Percentiles rank a stretch among this genome's conserved stretches.
Evolutionary conservation across 495 filamentous ascomycete genomes (phyloP).

Genomic region (Hypomontagnella monticulosa): DNA sequence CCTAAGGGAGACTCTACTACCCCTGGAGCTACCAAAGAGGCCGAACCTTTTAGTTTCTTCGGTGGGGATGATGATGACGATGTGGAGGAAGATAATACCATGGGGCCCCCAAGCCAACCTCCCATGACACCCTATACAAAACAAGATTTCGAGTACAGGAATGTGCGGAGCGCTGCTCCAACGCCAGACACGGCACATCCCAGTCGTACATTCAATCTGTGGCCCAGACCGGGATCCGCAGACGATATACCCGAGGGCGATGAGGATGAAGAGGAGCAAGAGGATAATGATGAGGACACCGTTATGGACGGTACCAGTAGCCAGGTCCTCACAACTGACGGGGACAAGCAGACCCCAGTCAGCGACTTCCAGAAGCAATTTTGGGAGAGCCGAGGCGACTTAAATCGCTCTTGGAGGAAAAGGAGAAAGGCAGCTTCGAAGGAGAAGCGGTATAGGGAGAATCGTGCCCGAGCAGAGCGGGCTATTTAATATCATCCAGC

Average conservation of each 20-base stretch:
- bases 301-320: constrained; percentile 46
- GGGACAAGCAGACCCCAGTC: constrained; percentile 40
- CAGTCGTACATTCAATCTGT: constrained; percentile 62
- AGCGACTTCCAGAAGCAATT: constrained; percentile 90
- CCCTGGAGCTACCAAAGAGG: constrained; percentile 28
- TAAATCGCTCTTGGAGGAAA: constrained; percentile 92
- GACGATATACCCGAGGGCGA: constrained; percentile 51
- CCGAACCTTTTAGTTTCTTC: constrained; percentile 62
- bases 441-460: constrained; percentile 87
- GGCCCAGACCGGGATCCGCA: constrained; percentile 50
- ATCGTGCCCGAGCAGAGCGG: constrained; percentile 67
- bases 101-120: constrained; percentile 45
- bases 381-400: constrained; percentile 88
- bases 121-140: constrained; percentile 85
- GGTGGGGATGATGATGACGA: constrained; percentile 57
- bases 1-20: constrained; percentile 53
- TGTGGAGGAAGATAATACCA: constrained; percentile 44
- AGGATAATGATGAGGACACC: constrained; percentile 49
- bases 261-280: constrained; percentile 44
- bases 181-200: constrained; percentile 93
- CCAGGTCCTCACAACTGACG: constrained; percentile 7
- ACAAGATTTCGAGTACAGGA: constrained; percentile 76
- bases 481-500: constrained; percentile 44
- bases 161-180: constrained; percentile 84
- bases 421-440: constrained; percentile 81